Base-by-base conservation (phyloP, 768 basidiomycete species). In the Phlegmacium glaucopus region DNA sequence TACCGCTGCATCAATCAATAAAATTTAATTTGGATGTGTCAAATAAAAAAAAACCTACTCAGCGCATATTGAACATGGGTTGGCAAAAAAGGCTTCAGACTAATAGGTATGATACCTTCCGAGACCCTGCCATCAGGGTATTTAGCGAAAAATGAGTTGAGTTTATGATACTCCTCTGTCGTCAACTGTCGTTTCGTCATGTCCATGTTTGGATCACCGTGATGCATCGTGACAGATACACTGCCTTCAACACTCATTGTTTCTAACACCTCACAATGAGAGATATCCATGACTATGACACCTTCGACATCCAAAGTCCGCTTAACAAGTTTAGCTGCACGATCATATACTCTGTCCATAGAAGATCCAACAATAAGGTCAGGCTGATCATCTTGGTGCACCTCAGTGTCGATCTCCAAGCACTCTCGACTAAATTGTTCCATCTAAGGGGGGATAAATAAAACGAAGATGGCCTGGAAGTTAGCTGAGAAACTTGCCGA, bases 361-460 rank as follows among this genome's bases (percentile, higher is more conserved):
- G 69, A 77, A 1, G 72, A 62, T 15, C 68, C 68, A 15, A 66
- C 62, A 30, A 70, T 59, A 17, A 69, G 47, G 30, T 72, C 68
- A 10, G 66, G 63, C 53, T 59, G 62, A 43, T 62, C 67, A 50
- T 54, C 69, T 51, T 58, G 53, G 42, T 64, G 61, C n/a, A 63
- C 53, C 45, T 82, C 78, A 30, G 75, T 78, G 63, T 95, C 92
- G 53, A 94, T 88, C 62, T 95, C 94, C 18, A 97, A 77, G 58
- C 91, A 94, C 64, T 97, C 94, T 16, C 94, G 82, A 43, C 90
- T 94, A 61, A 97, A 96, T 54, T 90, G 82, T 62, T 97, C 94
- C 94, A 97, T 95, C 82, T 90, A 55, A 10, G 28, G 22, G n/a
- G 25, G 16, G 10, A 42, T 36, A 39, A 27, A 10, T 27, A 22